Base-by-base conservation (phyloP, 1,284 basidiomycete genomes). In the Xerocomus nothofagi region DNA sequence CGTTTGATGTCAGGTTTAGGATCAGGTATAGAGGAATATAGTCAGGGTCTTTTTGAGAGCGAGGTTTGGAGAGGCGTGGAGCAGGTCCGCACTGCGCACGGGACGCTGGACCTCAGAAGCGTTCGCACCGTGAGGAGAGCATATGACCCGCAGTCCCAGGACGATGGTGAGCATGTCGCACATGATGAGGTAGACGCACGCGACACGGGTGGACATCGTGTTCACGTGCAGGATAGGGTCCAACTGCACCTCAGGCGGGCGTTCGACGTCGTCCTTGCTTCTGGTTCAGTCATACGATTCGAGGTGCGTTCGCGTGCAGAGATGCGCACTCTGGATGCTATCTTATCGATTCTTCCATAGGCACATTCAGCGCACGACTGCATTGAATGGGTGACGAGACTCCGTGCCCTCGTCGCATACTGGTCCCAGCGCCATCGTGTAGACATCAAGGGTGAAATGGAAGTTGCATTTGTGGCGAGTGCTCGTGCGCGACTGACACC, bases 391-490 rank as follows among this genome's bases (percentile, higher is more conserved):
- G 82, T 93, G 42, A 76, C 80, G 46, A 78, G 80, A 44, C 76
- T 94, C 3, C 78, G 81, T 23, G 79, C 77, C 33, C 75, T 93
- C 24, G 70, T 87, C 30, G 66, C 72, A 10, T 94, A 91, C 64
- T 94, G 92, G 92, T 83, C 78, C 45, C 74, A 80, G 46, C 79
- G 85, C 32, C 84, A 90, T 59, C 76, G 77, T 30, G 73, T 74
- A 36, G 88, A 91, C 61, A 84, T 91, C 15, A 74, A 75, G 47
- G 77, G 85, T 51, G 87, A 93, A 67, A 93, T 93, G 85, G 82
- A 90, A 50, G 69, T 88, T 31, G 78, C 82, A 15, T 79, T 84
- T 60, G 70, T 75, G 27, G 70, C 70, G 21, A 68, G 71, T 31
- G 75, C 73, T 24, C 74, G 78, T 51, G 74, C 80, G 32, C 76